Percentiles rank a stretch among this genome's conserved stretches.
phyloP scores from a whole-genome alignment of 108 stramenopile species.

The Cyclotella choctawhatcheeana region DNA sequence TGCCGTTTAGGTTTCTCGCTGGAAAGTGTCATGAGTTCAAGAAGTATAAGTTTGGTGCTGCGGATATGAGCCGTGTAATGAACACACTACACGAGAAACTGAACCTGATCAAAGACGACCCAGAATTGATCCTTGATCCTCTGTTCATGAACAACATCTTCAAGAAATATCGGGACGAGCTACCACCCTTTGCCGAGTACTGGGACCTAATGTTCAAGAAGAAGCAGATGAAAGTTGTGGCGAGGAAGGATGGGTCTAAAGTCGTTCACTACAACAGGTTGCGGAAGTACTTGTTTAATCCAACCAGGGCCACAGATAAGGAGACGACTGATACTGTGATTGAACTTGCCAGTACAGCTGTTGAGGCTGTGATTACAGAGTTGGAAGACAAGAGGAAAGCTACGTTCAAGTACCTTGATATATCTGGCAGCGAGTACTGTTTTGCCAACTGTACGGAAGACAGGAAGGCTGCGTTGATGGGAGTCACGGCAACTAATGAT shows the following conservation, averaged over 20 bases:
- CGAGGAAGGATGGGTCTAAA: slow-evolving; percentile 4
- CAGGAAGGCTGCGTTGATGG: background rate
- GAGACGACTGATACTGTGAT: background rate
- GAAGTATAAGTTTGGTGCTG: slow-evolving; percentile 18
- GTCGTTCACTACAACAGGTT: background rate
- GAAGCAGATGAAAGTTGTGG: slow-evolving; percentile 18
- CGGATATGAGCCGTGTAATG: slow-evolving; percentile 23
- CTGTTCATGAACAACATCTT: slow-evolving; percentile 27
- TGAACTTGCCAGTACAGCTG: background rate
- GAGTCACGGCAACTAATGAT: slow-evolving; percentile 22
- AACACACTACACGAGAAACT: slow-evolving; percentile 18
- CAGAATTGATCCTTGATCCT: slow-evolving; percentile 17
- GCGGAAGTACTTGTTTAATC: slow-evolving; percentile 6
- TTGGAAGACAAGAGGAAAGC: slow-evolving; percentile 25
- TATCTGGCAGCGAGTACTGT: background rate
- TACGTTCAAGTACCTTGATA: slow-evolving; percentile 16
- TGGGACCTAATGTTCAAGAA: slow-evolving; percentile 12
- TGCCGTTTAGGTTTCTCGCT: slow-evolving; percentile 26
- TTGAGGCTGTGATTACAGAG: slow-evolving; percentile 1
- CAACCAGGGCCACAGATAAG: background rate
- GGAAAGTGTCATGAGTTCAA: slow-evolving; percentile 23
- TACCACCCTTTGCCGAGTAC: slow-evolving; percentile 18
- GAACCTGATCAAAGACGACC: background rate
- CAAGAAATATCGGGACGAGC: slow-evolving; percentile 5
- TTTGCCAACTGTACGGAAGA: slow-evolving; percentile 7